A percentile compares a stretch with the other conserved stretches of the same genome.
Evolutionary conservation across 495 filamentous ascomycete species (phyloP).

Genomic region (Filosporella fistucella): DNA sequence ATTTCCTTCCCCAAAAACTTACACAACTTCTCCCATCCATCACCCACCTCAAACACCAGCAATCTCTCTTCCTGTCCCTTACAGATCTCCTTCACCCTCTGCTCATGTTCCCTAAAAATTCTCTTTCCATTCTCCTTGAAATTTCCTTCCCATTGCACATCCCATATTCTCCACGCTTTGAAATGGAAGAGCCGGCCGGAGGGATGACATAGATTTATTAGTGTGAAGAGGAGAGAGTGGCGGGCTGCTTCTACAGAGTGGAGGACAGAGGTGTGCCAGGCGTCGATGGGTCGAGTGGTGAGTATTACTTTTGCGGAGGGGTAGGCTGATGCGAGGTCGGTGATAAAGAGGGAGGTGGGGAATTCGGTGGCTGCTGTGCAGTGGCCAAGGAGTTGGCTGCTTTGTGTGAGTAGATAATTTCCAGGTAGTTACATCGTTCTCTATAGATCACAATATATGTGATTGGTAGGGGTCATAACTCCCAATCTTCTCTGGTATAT

Average conservation of each 20-base stretch:
- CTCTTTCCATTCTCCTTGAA: slow-evolving; percentile 3
- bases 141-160: neutral
- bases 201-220: too few species aligned
- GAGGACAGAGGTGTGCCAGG: slow-evolving; percentile 31
- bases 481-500: slow-evolving; percentile 16
- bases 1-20: slow-evolving; percentile 29
- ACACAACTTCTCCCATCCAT: slow-evolving; percentile 44
- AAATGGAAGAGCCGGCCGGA: neutral
- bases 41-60: slow-evolving; percentile 35
- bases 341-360: slow-evolving; percentile 29
- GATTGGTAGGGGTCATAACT: slow-evolving; percentile 11
- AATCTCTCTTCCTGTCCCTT: slow-evolving; percentile 22
- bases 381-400: too few species aligned
- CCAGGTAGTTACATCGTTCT: neutral
- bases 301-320: slow-evolving; percentile 42
- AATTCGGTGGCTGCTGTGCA: slow-evolving; percentile 39
- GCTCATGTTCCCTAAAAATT: slow-evolving; percentile 25
- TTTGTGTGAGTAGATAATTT: neutral
- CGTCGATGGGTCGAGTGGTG: slow-evolving; percentile 31
- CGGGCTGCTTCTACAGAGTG: neutral
- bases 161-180: neutral
- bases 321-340: slow-evolving; percentile 39
- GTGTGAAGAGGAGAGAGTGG: too few species aligned
- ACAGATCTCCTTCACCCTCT: slow-evolving; percentile 22
- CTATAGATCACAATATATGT: neutral